Base-by-base conservation (phyloP, 768 basidiomycete species). In the Russula emetica region DNA sequence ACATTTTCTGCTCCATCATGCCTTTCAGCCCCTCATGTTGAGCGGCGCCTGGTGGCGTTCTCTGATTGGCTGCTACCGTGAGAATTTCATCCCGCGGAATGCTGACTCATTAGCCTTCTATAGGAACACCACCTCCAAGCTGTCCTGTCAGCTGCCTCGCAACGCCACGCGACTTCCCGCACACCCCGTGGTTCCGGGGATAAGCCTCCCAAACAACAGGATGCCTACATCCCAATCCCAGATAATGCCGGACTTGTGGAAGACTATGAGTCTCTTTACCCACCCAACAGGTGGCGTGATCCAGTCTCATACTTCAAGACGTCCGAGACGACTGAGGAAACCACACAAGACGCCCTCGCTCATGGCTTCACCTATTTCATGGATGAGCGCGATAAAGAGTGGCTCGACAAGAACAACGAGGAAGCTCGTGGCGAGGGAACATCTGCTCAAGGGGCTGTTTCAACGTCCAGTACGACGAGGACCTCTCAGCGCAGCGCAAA, bases 341-440 rank as follows among this genome's bases (percentile, higher is more conserved):
- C 83, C 10, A 78, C 80, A 68, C 73, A 74, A 5, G 80, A 77
- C 67, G 84, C 83, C 13, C 82, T 94, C 61, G 76, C 83, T 36
- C 85, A 88, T 69, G 88, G 89, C 0, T 89, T 89, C 75, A 85
- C 86, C 2, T 98, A 98, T 72, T 91, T 85, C 67, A 91, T 98
- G 90, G 96, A 99, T 70, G 97, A 98, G 74, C 87, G 89, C 20
- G 96, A 98, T 77, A 86, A 89, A 70, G 89, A 90, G 67, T 99
- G 96, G 96, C 82, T 99, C 36, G 88, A 91, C 69, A 88, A 85
- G 76, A 93, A 92, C 71, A 97, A 98, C 70, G 87, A 88, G 71
- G 84, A 88, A 61, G 91, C 90, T 2, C 81, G 88, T 16, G 91
- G 89, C 20, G 92, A 94, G 73, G 93, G 93, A 20, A 89, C 90